Evolutionary conservation across 305 asterid species (phyloP).

Genomic region (Fraxinus angustifolia): DNA sequence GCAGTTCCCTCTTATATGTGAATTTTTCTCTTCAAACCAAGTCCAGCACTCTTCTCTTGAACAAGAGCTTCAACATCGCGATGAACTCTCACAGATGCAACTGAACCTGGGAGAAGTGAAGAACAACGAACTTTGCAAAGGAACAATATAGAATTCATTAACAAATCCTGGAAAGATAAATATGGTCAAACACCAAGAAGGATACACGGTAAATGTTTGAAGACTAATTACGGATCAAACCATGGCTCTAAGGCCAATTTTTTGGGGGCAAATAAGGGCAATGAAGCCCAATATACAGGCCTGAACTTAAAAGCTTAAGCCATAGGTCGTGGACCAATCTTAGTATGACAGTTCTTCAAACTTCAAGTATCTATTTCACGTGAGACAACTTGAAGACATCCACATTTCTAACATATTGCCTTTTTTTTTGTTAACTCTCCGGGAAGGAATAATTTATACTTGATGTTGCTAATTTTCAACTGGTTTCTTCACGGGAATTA

Average conservation of each 20-base stretch:
- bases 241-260: background rate
- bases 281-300: background rate
- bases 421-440: background rate
- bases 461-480: constrained; percentile 1
- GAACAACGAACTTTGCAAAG: background rate
- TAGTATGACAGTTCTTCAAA: background rate
- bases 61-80: background rate
- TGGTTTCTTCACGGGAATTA: background rate
- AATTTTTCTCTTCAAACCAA: background rate
- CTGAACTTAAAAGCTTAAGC: background rate
- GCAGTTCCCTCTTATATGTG: background rate
- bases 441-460: background rate
- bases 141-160: background rate
- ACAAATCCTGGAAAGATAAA: background rate
- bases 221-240: background rate
- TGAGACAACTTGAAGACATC: background rate
- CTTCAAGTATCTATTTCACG: background rate
- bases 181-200: background rate
- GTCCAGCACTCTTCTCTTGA: background rate
- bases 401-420: background rate
- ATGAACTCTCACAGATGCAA: background rate
- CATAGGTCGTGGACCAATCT: background rate
- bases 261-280: background rate
- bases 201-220: background rate
- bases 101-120: background rate